Evolutionary conservation across 2,329 filamentous ascomycete genomes (phyloP).

Genomic region (Boeremia lycopersici): DNA sequence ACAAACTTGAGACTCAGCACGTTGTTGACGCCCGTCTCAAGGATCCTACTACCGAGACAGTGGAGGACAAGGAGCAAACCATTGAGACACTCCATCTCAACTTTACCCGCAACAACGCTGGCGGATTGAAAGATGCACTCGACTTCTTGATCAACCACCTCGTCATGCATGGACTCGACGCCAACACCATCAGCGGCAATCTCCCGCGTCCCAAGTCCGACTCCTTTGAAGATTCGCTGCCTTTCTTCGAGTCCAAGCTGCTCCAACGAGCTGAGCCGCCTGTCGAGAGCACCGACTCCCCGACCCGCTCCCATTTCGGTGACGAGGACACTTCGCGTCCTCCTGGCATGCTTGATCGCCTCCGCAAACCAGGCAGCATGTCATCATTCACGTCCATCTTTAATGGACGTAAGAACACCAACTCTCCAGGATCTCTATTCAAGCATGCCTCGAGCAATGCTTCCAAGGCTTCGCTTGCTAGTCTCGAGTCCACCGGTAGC

Average conservation of each 20-base stretch:
- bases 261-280: conserved; percentile 88
- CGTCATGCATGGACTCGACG: conserved; percentile 87
- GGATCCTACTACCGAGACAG: conserved; percentile 50
- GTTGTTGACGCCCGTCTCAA: conserved; percentile 85
- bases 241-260: conserved; percentile 96
- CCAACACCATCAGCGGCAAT: conserved; percentile 81
- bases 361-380: conserved; percentile 94
- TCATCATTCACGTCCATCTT: conserved; percentile 95
- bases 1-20: conserved; percentile 88
- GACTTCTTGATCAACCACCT: conserved; percentile 89
- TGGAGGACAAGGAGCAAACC: conserved; percentile 50
- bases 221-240: conserved; percentile 95
- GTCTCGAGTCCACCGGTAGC: conserved; percentile 92
- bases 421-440: conserved; percentile 79
- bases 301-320: conserved; percentile 81
- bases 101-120: conserved; percentile 96
- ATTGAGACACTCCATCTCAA: conserved; percentile 56
- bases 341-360: conserved; percentile 80
- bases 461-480: conserved; percentile 94
- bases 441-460: conserved; percentile 84
- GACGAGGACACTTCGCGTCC: conserved; percentile 71
- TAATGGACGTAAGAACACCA: conserved; percentile 91
- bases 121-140: conserved; percentile 92
- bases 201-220: conserved; percentile 98
- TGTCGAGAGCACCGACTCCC: conserved; percentile 78